Conservation (phyloP, 768 basidiomycete genomes). For the Dioszegia hungarica region DNA sequence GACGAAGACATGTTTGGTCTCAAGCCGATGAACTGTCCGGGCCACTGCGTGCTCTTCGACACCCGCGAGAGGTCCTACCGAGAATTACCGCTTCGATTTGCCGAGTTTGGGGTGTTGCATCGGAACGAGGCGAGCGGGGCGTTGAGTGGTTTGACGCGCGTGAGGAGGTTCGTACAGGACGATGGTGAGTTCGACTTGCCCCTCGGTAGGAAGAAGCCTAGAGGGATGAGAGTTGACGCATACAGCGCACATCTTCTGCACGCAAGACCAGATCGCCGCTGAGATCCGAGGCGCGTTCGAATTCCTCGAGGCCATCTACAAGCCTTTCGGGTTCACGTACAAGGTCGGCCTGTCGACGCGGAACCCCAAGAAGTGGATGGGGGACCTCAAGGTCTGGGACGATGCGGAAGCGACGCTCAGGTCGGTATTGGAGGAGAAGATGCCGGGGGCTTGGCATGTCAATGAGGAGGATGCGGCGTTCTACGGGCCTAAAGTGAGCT, state of each 20-base stretch:
- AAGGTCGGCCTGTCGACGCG: slow-evolving; percentile 90
- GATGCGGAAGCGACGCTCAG: slow-evolving; percentile 60
- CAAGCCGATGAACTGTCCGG: slow-evolving; percentile 98
- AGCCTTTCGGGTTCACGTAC: slow-evolving; percentile 90
- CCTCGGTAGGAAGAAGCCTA: background rate
- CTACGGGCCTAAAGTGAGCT: slow-evolving; percentile 79
- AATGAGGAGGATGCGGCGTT: slow-evolving; percentile 98
- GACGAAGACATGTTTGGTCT: slow-evolving; percentile 95
- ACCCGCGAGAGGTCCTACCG: slow-evolving; percentile 87
- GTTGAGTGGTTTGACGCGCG: slow-evolving; percentile 84
- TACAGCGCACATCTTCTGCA: slow-evolving; percentile 86
- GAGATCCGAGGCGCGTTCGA: slow-evolving; percentile 86
- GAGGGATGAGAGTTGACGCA: background rate
- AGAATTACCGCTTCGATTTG: slow-evolving; percentile 94
- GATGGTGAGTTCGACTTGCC: slow-evolving; percentile 58
- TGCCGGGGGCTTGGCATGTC: slow-evolving; percentile 83
- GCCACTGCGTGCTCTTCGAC: slow-evolving; percentile 93
- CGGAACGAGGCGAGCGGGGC: slow-evolving; percentile 95
- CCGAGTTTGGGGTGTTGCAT: slow-evolving; percentile 96
- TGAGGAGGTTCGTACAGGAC: slow-evolving; percentile 92
- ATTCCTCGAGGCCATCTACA: slow-evolving; percentile 91
- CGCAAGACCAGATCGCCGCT: slow-evolving; percentile 79
- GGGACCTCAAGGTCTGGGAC: slow-evolving; percentile 84
- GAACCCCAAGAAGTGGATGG: slow-evolving; percentile 83
- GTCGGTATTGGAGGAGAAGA: slow-evolving; percentile 70